Evolutionary conservation across 2,329 filamentous ascomycete genomes (phyloP), one percentile per base, ranked within the genome.

Genomic region (Nannizziopsis barbatae): DNA sequence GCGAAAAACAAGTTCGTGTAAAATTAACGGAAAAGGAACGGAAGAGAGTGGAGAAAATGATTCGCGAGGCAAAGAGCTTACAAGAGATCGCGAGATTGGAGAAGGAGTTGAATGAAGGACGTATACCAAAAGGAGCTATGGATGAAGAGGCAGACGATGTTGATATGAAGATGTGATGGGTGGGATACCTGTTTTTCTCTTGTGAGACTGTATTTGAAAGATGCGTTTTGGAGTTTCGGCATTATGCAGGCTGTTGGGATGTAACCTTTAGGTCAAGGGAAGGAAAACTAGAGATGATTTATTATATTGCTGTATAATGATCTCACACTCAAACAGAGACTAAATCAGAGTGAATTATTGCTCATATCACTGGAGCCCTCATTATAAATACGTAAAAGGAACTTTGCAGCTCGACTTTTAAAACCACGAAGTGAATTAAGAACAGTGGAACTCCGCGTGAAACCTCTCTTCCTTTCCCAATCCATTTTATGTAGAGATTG

Each of bases 1-100:
- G 64, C 68, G 69, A 75, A 32, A 85, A 83, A 65, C 77, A 85
- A 49, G 83, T 86, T 55, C 77, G 84, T 45, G 83, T 90, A 58
- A 86, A 89, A 68, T 73, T 95, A 57, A 95, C 89, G 3, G 87
- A 90, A 33, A 81, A 81, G 62, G 92, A 98, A 75, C 84, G 83
- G 72, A 84, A 83, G 73, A 78, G 80, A 55, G 78, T 96, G 52
- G 82, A 93, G 68, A 83, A 87, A 60, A 75, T 90, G 70, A 94
- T 98, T 65, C 81, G 81, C 67, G 86, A 86, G 60, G 90, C 92
- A 5, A 88, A 83, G 65, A 94, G 84, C 61, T 65, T 98, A 60
- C 83, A 88, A 57, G 92, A 96, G 70, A 93, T 98, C 62, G 83
- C 86, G 50, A 76, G 80, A 56, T 66, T 98, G 62, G 92, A 98